Base-by-base conservation (phyloP, 768 basidiomycete species). In the Roridomyces roridus region DNA sequence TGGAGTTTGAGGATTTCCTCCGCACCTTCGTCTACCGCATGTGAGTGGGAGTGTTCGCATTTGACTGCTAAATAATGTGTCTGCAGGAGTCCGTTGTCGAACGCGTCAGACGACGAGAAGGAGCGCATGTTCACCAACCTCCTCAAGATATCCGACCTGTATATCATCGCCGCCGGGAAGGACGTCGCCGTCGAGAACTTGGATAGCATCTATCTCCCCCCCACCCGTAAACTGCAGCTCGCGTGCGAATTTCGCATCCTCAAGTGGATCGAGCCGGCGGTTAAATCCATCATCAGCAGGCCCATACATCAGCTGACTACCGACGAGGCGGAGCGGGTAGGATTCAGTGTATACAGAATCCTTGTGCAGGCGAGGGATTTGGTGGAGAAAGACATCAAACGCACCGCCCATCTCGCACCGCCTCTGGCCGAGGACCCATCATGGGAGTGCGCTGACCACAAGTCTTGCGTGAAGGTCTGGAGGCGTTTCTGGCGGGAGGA, bases 171-270 rank as follows among this genome's bases (percentile, higher is more conserved):
- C 0, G 45, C 25, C 2, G 52, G 35, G 2, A 46, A 34, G 23
- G 3, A 8, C 6, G 46, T 31, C n/a, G 52, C 52, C 3, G 23
- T 40, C 12, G n/a, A 18, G 4, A 3, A 39, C 9, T 26, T 54
- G 11, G 14, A 46, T 7, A 18, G 15, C 0, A 21, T 51, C 7
- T 43, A 42, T 23, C 51, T 51, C 20, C 7, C 51, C 20, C 41
- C 51, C 7, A 3, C 41, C n/a, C 51, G 42, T 34, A 26, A 29
- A 5, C 51, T 51, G n/a, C 40, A 51, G 7, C 51, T 51, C 31
- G 51, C 51, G 4, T 17, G 29, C 12, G 12, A 17, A 6, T 51
- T 35, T 15, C 3, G 14, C 3, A 51, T 51, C 23, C 5, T 8
- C 2, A 2, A 29, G 2, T 51, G 51, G 51, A 40, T 51, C 21